phyloP scores from a whole-genome alignment of 805 yeast genomes.

The Scheffersomyces lignosus region DNA sequence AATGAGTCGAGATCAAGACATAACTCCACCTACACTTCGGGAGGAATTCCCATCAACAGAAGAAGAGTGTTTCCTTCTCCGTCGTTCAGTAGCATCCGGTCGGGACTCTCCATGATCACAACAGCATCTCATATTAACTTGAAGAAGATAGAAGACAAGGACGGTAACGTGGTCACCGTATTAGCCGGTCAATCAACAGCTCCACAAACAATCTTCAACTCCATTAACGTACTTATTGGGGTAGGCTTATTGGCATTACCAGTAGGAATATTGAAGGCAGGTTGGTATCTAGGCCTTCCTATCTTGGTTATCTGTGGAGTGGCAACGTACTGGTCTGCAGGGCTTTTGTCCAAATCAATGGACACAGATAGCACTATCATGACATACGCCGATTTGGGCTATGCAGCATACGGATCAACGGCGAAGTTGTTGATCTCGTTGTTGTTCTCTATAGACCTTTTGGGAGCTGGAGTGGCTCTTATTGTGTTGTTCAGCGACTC shows the following conservation, averaged over 20 bases:
- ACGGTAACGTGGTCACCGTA: slow-evolving; percentile 70
- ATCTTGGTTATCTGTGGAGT: slow-evolving; percentile 46
- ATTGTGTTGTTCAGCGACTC: slow-evolving; percentile 62
- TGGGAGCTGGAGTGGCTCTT: slow-evolving; percentile 62
- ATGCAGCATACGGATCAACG: slow-evolving; percentile 36
- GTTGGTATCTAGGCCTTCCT: slow-evolving; percentile 57
- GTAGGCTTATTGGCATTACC: slow-evolving; percentile 76
- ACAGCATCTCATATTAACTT: slow-evolving; percentile 53
- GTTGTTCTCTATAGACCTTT: slow-evolving; percentile 54
- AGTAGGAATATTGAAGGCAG: slow-evolving; percentile 64
- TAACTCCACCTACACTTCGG: slow-evolving; percentile 16
- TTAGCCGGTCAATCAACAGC: slow-evolving; percentile 54
- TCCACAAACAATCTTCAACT: slow-evolving; percentile 75
- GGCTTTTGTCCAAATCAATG: slow-evolving; percentile 35
- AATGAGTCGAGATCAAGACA: slow-evolving; percentile 28
- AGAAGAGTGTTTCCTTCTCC: slow-evolving; percentile 35
- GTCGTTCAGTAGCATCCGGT: slow-evolving; percentile 45
- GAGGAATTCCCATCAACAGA: slow-evolving; percentile 20
- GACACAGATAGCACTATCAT: slow-evolving; percentile 28
- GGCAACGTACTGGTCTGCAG: slow-evolving; percentile 55
- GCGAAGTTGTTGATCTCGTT: slow-evolving; percentile 73
- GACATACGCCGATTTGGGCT: slow-evolving; percentile 32
- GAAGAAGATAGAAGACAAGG: slow-evolving; percentile 64
- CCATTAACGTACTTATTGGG: slow-evolving; percentile 75
- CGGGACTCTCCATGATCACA: slow-evolving; percentile 34